A percentile compares a stretch with the other conserved stretches of the same genome.
phyloP scores from a whole-genome alignment of 2,329 filamentous ascomycete species.

The Sporothrix humicola region DNA sequence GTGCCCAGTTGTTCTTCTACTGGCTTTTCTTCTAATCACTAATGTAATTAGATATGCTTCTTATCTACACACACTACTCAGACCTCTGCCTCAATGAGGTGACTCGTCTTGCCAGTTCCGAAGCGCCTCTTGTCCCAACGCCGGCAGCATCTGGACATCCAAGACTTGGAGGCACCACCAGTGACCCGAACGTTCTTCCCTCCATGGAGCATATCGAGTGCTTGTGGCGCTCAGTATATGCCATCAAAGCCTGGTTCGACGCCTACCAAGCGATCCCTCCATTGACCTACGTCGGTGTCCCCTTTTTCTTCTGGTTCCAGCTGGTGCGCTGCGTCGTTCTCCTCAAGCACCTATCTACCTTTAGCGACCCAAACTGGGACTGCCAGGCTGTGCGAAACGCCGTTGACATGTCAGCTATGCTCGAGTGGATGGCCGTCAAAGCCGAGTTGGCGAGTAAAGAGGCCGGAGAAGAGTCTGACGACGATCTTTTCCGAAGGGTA shows the following conservation, averaged over 20 bases:
- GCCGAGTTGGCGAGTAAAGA: constrained; percentile 42
- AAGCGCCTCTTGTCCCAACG: constrained; percentile 41
- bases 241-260: constrained; percentile 46
- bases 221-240: constrained; percentile 46
- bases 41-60: constrained; percentile 31
- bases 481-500: constrained; percentile 45
- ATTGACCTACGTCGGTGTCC: constrained; percentile 42
- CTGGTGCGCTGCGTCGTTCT: constrained; percentile 46
- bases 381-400: constrained; percentile 44
- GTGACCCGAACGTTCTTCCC: constrained; percentile 32
- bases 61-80: constrained; percentile 33
- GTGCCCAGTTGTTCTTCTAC: not conserved
- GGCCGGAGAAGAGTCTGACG: constrained; percentile 42
- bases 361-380: constrained; percentile 49
- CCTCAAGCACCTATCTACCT: constrained; percentile 47
- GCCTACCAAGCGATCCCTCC: constrained; percentile 43
- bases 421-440: constrained; percentile 44
- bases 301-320: constrained; percentile 49
- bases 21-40: not conserved
- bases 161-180: not conserved
- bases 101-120: constrained; percentile 41
- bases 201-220: constrained; percentile 45
- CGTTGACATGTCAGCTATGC: constrained; percentile 42
- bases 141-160: constrained; percentile 2
- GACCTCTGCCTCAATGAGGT: constrained; percentile 38